phyloP scores from a whole-genome alignment of 805 yeast species.

The Candida anglica region DNA sequence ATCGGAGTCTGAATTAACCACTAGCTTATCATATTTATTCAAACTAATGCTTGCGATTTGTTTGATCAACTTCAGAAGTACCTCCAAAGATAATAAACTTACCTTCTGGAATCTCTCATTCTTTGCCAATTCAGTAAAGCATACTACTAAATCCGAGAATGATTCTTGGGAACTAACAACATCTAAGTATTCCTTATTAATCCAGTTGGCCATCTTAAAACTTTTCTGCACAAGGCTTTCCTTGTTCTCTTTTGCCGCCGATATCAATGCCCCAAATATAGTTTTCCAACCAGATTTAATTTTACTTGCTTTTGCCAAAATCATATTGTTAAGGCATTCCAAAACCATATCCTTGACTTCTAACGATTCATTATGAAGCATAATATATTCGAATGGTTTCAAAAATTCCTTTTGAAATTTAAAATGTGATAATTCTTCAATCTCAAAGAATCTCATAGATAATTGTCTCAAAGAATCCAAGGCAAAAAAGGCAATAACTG shows the following conservation, averaged over 20 bases:
- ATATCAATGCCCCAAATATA: slow-evolving; percentile 71
- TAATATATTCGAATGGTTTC: slow-evolving; percentile 81
- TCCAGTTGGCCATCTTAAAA: slow-evolving; percentile 57
- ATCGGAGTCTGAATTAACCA: slow-evolving; percentile 72
- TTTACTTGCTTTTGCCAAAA: slow-evolving; percentile 64
- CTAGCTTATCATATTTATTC: slow-evolving; percentile 59
- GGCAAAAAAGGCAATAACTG: slow-evolving; percentile 81
- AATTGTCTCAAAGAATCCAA: slow-evolving; percentile 91
- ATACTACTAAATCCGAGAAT: slow-evolving; percentile 59
- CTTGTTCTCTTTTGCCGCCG: slow-evolving; percentile 60
- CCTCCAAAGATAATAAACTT: slow-evolving; percentile 76
- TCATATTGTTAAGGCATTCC: slow-evolving; percentile 85
- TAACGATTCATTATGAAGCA: slow-evolving; percentile 59
- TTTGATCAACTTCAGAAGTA: slow-evolving; percentile 58
- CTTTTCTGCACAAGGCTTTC: slow-evolving; percentile 63
- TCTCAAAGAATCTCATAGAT: slow-evolving; percentile 85
- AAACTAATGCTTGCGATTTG: slow-evolving; percentile 49
- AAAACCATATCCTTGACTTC: slow-evolving; percentile 85
- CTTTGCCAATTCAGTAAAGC: slow-evolving; percentile 78
- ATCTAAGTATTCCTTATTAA: slow-evolving; percentile 58
- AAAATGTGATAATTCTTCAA: slow-evolving; percentile 93
- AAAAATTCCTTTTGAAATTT: slow-evolving; percentile 93
- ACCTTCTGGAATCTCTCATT: slow-evolving; percentile 77
- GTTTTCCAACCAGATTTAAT: slow-evolving; percentile 96
- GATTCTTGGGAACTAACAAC: slow-evolving; percentile 70